Base-by-base conservation (phyloP, 805 yeast species). In the Myxozyma mucilagina region DNA sequence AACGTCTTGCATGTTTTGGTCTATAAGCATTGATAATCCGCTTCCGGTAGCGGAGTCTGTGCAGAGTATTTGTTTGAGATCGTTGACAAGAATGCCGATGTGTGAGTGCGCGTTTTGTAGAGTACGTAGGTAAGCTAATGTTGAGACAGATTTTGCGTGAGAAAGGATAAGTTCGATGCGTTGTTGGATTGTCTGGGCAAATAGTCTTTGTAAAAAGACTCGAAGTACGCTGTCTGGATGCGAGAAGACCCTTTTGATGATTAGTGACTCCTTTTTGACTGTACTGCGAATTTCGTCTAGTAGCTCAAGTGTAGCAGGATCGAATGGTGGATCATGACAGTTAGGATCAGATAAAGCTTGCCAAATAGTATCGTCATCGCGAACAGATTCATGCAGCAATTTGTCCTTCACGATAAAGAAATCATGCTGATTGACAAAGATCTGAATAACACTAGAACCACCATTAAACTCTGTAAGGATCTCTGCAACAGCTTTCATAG, bases 401-500 rank as follows among this genome's bases (percentile, higher is more conserved):
- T 78, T 67, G 60, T 82, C 81, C 64, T 80, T 76, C 41, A 76
- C 78, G 57, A 79, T 77, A 72, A 92, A 87, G 60, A 87, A 81
- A 52, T 85, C 87, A 70, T 89, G 90, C 70, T 89, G 90, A 70
- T 84, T 85, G 45, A 92, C 88, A 74, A 89, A 93, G 52, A 87
- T 84, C 70, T 87, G 90, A 8, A 90, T 87, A 8, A 92, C 93
- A 60, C 87, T 85, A 10, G 83, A 80, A 11, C 97, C 97, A 18
- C 90, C 93, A 70, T 93, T 92, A 76, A 86, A 93, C 63, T 85
- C 89, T 56, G 85, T 82, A 53, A 92, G 78, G 16, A 91, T 82
- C 53, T 83, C 84, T 0, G 97, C 90, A 31, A 74, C 56, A 14
- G 61, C 57, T 68, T 83, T 85, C 87, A 94, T 85, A 56, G 82